Evolutionary conservation across 2,329 filamentous ascomycete species (phyloP).

Genomic region (Helicocarpus griseus): DNA sequence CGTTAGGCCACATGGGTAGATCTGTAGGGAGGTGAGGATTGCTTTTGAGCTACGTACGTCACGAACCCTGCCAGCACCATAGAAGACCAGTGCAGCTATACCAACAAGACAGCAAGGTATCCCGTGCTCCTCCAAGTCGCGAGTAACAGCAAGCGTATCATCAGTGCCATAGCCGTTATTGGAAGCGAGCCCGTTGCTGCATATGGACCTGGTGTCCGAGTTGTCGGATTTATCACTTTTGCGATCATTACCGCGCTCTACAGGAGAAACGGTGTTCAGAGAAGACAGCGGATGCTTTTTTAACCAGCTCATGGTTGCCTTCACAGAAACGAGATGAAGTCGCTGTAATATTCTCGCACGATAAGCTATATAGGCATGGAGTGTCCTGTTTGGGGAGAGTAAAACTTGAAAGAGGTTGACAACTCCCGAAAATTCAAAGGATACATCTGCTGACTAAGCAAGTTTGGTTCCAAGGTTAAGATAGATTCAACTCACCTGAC

Average conservation of each 20-base stretch:
- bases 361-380: no score
- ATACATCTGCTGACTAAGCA: no score
- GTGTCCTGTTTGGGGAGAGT: no score
- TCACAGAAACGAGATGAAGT: slow-evolving; percentile 7
- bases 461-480: no score
- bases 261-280: slow-evolving; percentile 9
- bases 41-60: slow-evolving; percentile 14
- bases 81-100: slow-evolving; percentile 20
- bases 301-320: slow-evolving; percentile 12
- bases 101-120: slow-evolving; percentile 22
- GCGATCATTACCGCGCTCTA: slow-evolving; percentile 6
- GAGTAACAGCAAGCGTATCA: slow-evolving; percentile 20
- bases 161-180: slow-evolving; percentile 16
- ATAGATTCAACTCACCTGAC: no score
- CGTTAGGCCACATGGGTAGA: no score
- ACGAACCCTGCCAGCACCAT: slow-evolving; percentile 19
- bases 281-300: slow-evolving; percentile 10
- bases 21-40: slow-evolving; percentile 4
- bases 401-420: no score
- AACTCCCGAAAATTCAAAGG: no score
- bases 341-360: slow-evolving; percentile 7
- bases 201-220: slow-evolving; percentile 11
- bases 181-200: slow-evolving; percentile 11
- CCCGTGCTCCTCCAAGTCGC: slow-evolving; percentile 18
- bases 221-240: slow-evolving; percentile 8